These are phyloP conservation scores for Ophiostoma himal-ulmi DNA, from an alignment of 2,329 filamentous ascomycete genomes.

Conservation along the genomic window DNA sequence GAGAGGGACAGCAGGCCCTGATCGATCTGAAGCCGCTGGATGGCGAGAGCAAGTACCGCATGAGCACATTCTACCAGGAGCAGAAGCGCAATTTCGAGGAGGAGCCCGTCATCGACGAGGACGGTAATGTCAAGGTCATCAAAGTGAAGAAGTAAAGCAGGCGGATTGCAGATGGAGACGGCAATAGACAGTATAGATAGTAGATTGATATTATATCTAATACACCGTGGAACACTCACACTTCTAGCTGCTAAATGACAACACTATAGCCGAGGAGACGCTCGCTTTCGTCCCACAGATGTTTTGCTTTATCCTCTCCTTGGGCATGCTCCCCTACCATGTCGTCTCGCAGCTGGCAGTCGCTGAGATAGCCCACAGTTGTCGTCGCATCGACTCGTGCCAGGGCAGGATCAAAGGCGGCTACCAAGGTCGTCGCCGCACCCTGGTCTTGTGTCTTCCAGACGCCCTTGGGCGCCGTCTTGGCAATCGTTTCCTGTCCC, in stretches of 20 bases:
- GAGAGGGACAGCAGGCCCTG: constrained; percentile 49
- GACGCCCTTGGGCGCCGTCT: constrained; percentile 29
- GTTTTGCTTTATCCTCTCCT: constrained; percentile 33
- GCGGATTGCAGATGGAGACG: too few relatives aligned
- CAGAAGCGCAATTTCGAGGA: constrained; percentile 28
- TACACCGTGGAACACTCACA: neutral
- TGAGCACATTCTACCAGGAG: constrained; percentile 47
- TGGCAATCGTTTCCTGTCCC: constrained; percentile 28
- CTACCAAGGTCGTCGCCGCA: constrained; percentile 38
- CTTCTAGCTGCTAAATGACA: neutral
- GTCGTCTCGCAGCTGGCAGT: constrained; percentile 36
- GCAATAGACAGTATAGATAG: neutral
- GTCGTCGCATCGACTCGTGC: constrained; percentile 25
- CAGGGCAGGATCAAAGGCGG: constrained; percentile 38
- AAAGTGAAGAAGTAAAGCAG: constrained; percentile 24
- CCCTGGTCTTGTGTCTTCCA: constrained; percentile 38
- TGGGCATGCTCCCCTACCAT: constrained; percentile 31
- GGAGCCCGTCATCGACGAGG: constrained; percentile 30
- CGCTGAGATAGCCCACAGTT: constrained; percentile 36
- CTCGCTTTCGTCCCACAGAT: neutral
- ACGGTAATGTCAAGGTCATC: constrained; percentile 29
- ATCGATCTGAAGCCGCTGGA: constrained; percentile 47
- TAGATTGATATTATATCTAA: too few relatives aligned
- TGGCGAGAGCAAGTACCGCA: constrained; percentile 52
- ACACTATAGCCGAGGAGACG: neutral